Evolutionary conservation across 164 flowering plant species (phyloP), one percentile per base, ranked within the genome.

Genomic region (Umbellularia californica): DNA sequence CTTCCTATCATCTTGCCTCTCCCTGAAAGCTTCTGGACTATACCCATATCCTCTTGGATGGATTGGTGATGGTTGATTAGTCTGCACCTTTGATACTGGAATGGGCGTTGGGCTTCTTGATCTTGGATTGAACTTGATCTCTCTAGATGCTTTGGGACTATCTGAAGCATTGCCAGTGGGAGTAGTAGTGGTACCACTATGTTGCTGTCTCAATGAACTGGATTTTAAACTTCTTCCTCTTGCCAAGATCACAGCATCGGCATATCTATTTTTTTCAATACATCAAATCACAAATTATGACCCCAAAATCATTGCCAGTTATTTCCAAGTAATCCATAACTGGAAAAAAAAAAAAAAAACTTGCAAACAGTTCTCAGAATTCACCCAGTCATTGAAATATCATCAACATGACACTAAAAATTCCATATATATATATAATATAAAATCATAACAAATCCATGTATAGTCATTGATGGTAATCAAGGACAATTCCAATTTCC

Each of bases 31-130:
- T 1, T 91, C 98, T 10, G 85, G 63, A 79, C 76, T 84, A 35
- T 76, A 19, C 52, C 85, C 83, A 33, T 78, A 74, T 23, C 81
- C 64, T 55, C 85, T 84, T 6, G 80, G 83, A 81, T 90, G 91
- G 58, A 86, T 83, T 20, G 98, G 93, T n/a, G 97, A 92, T 60
- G 90, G 77, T 2, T 88, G 76, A 25, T 82, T 77, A 15, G 91
- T 81, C 1, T 85, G 69, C 19, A 77, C 81, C 73, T 90, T 83
- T 47, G 91, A 82, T 51, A 86, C 83, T 20, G 87, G 87, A 70
- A 79, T 84, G 0, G 96, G 94, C 75, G 95, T 93, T 81, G 98
- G 96, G 77, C 96, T 93, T 83, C 86, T 85, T 58, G 89, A 58
- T 50, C 85, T 75, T 20, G 81, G 76, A 55, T 79, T 81, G 23